phyloP scores from a whole-genome alignment of 1,284 basidiomycete species.

The Neotropicomus parvogracilis region DNA sequence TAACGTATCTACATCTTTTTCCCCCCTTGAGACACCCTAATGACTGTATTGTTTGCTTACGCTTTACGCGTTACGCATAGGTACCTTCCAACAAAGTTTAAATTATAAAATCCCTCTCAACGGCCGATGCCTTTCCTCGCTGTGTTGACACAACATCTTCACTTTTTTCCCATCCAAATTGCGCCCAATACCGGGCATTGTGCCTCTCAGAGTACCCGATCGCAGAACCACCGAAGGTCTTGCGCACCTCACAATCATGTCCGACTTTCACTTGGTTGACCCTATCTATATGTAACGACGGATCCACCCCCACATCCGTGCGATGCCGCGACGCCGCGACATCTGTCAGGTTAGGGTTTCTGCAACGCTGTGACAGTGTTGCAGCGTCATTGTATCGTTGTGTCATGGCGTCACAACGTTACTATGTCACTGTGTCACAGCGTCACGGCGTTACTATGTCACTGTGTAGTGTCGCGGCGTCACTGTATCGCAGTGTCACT shows the following conservation, averaged over 20 bases:
- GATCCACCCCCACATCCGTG: too few relatives aligned
- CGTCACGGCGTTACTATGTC: too few relatives aligned
- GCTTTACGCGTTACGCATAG: constrained; percentile 15
- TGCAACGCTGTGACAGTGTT: too few relatives aligned
- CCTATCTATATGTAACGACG: too few relatives aligned
- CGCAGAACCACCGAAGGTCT: neutral
- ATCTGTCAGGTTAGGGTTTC: too few relatives aligned
- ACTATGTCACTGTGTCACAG: too few relatives aligned
- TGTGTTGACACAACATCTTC: neutral
- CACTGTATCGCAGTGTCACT: too few relatives aligned
- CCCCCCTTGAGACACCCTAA: constrained; percentile 17
- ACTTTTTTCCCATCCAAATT: neutral
- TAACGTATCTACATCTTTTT: too few relatives aligned
- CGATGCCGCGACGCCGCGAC: too few relatives aligned
- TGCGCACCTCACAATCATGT: constrained; percentile 38
- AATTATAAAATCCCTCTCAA: constrained; percentile 19
- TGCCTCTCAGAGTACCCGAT: neutral
- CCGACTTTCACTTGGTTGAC: constrained; percentile 70
- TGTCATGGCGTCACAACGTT: too few relatives aligned
- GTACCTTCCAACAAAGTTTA: constrained; percentile 10
- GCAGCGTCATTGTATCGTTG: too few relatives aligned
- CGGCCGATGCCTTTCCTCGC: neutral
- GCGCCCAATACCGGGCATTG: neutral
- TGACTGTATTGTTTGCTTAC: constrained; percentile 15
- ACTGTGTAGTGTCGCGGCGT: too few relatives aligned